These are phyloP conservation scores for Epichloe elymi DNA, from an alignment of 2,329 filamentous ascomycete genomes.

Conservation along the genomic window DNA sequence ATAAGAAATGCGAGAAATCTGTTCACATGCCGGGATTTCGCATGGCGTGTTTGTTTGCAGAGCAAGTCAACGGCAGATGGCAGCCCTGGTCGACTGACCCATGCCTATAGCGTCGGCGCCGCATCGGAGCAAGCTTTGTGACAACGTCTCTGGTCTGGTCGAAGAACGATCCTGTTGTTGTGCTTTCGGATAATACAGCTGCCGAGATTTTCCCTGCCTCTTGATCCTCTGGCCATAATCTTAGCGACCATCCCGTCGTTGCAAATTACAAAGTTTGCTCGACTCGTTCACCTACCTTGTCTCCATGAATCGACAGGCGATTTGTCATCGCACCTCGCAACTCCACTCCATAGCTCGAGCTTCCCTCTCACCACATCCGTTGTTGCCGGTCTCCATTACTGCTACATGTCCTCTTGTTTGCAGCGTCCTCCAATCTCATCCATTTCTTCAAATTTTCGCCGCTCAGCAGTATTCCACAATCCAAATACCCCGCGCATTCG, in stretches of 20 bases:
- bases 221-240: no score
- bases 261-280: background rate
- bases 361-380: slow-evolving; percentile 4
- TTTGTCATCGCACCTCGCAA: slow-evolving; percentile 5
- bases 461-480: background rate
- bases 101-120: background rate
- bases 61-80: no score
- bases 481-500: slow-evolving; percentile 3
- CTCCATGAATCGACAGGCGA: slow-evolving; percentile 3
- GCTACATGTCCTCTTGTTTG: background rate
- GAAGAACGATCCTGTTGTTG: background rate
- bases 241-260: background rate
- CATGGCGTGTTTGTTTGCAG: no score
- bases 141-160: background rate
- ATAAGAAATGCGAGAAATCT: no score
- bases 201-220: background rate
- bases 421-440: background rate
- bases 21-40: no score
- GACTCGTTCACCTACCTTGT: background rate
- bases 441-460: background rate
- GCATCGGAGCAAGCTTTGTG: background rate
- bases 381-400: background rate
- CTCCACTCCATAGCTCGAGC: slow-evolving; percentile 4
- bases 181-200: background rate
- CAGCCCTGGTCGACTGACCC: no score